Evolutionary conservation across 257 asterid genomes (phyloP), one percentile per base, ranked within the genome.

Genomic region (Scutellaria baicalensis): DNA sequence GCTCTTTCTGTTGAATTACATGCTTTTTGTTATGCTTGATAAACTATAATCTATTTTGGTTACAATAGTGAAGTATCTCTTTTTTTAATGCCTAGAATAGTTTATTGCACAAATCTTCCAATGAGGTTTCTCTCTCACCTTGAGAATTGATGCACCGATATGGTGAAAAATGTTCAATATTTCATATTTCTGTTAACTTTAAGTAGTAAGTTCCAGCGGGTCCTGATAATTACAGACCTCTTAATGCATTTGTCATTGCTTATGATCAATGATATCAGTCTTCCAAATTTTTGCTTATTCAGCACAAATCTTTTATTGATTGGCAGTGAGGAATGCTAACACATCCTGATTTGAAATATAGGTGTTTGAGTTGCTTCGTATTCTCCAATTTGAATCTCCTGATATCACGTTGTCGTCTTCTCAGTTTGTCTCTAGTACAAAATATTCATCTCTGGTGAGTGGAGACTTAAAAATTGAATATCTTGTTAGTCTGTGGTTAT

Each of bases 351-450:
- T 23, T 62, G 71, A 52, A 33, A 71, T 71, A 17, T 59, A 94
- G 99, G 92, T 84, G 39, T 80, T 91, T 66, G 97, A 85, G 79
- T 79, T 94, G 88, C 97, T 94, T 79, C 96, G 85, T 66, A 82
- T 89, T 59, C 75, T 91, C 77, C 97, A 82, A 76, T 94, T 89
- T 79, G 91, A 90, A 71, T 81, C 93, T 76, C 96, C 96, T 44
- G 97, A 88, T 75, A 78, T 73, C 57, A 67, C 80, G 6, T 57
- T 81, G 87, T 88, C 86, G 79, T 78, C 89, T 73, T 85, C 96
- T 57, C 86, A 86, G 86, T 83, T 84, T 51, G 84, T 91, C 73
- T 84, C 96, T 70, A 83, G 76, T 69, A 68, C 68, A 68, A 89
- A 84, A 68, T 89, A 82, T 72, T 85, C 94, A 42, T 83, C 85